Evolutionary conservation across 352 stramenopile genomes (phyloP), one percentile per base, ranked within the genome.

Genomic region (Globisporangium polare): DNA sequence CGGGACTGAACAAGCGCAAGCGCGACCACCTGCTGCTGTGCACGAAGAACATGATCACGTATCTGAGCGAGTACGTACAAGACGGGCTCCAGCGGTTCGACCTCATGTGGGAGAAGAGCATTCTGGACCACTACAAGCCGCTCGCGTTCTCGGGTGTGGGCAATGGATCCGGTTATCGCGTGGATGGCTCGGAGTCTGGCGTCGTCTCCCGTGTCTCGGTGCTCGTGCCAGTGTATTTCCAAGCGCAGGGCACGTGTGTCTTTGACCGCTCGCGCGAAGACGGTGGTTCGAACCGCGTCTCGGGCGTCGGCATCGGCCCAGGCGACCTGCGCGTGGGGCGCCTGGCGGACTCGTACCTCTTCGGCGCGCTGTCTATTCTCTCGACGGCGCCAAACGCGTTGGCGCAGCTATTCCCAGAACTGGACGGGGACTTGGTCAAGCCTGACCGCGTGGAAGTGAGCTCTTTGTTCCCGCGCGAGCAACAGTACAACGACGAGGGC

Each of bases 401-500:
- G n/a, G 78, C 86, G 8, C 85, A 94, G 58, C 50, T 83, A 0
- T 95, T 93, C 51, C 83, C 83, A 27, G 65, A 88, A 33, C 58
- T 90, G 20, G 77, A 78, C n/a, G 71, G 71, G 12, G 83, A 90
- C 51, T 71, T 92, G 42, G 58, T 91, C 29, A 63, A 69, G 2
- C 69, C 72, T 2, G 83, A 93, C 49, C 77, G 73, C 6, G 78
- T 92, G 5, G 80, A 94, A 59, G 58, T 86, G n/a, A 59, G 62
- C 3, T 65, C 75, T 2, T 55, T 63, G 22, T 80, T 78, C 31
- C 80, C 79, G 8, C 83, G 77, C 47, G 83, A 95, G 62, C 86
- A 95, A 45, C 83, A 93, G 65, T 95, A 93, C 65, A 95, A 95
- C 46, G 86, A 95, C 59, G 83, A 93, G 56, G 86, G 86, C n/a